Base-by-base conservation (phyloP, 192 early-diverging fungal genomes). In the Rhizophagus clarus region DNA sequence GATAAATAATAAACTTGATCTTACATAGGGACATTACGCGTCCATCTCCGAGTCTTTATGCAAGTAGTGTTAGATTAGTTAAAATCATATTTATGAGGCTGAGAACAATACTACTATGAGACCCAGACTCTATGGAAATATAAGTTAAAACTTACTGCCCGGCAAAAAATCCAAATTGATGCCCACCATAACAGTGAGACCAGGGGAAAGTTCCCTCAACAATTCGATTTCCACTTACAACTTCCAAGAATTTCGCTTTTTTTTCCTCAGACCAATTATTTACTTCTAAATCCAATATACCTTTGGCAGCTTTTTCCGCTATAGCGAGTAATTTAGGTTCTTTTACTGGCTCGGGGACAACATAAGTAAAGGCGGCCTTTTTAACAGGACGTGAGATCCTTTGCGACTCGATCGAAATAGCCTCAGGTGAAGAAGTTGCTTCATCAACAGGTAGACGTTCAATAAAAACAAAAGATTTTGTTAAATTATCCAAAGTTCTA, bases 1-100 rank as follows among this genome's bases (percentile, higher is more conserved):
- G 51, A 22, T 56, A 56, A 56, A 15, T 22, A 40, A 68, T 6
- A 49, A 47, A 28, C 5, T 71, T 40, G 1, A 87, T 72, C 81
- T 94, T 90, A 82, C 91, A 95, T 12, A 98, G 81, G 4, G 92
- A 91, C 24, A 97, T 92, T 1, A 95, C 95, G 42, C 96, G 85
- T 2, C 96, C 95, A 79, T 98, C 96, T 37, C 96, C 96, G 8
- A 97, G 84, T 20, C 51, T 45, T 45, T 56, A 22, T 4, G 17
- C 17, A 56, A 56, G 6, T 56, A 20, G 17, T 56, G 51, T 56
- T 56, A 56, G 17, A 56, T 56, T 56, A 56, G 20, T 22, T 56
- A 17, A 56, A 22, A 22, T 56, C 5, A 17, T 7, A 7, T 56
- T 22, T 56, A n/a, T n/a, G n/a, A n/a, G n/a, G n/a, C n/a, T n/a